Conservation (phyloP, 495 filamentous ascomycete species). For the Aeminium ludgeri region DNA sequence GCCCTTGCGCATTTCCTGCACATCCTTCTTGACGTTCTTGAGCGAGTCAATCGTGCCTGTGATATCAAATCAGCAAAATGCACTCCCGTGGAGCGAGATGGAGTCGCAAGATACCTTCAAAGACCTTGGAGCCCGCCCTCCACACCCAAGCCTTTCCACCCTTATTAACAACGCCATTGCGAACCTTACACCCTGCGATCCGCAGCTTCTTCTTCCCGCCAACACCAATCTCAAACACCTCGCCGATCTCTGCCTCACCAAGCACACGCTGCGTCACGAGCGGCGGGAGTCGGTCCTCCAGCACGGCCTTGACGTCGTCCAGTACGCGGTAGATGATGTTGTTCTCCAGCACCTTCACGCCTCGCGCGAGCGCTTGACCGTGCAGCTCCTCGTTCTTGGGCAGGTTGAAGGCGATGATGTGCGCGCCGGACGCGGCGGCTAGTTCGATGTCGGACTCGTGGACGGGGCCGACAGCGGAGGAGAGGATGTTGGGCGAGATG, state of each 20-base stretch:
- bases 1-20: slow-evolving; percentile 74
- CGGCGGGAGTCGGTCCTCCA: slow-evolving; percentile 53
- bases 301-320: slow-evolving; percentile 55
- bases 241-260: slow-evolving; percentile 74
- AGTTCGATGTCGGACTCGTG: slow-evolving; percentile 81
- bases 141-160: slow-evolving; percentile 52
- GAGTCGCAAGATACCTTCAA: slow-evolving; percentile 41
- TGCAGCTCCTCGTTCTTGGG: slow-evolving; percentile 48
- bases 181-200: slow-evolving; percentile 76
- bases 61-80: background rate
- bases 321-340: slow-evolving; percentile 86
- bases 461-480: slow-evolving; percentile 59
- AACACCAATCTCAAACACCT: slow-evolving; percentile 68
- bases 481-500: slow-evolving; percentile 58
- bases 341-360: slow-evolving; percentile 65
- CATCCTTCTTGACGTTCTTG: slow-evolving; percentile 85
- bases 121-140: slow-evolving; percentile 51
- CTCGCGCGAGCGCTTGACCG: slow-evolving; percentile 46
- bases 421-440: slow-evolving; percentile 50
- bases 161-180: slow-evolving; percentile 55
- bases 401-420: slow-evolving; percentile 78
- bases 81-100: slow-evolving; percentile 1
- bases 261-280: slow-evolving; percentile 47
- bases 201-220: slow-evolving; percentile 49
- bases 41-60: slow-evolving; percentile 60